Evolutionary conservation across 2,329 filamentous ascomycete species (phyloP).

Genomic region (Raffaelea albimanens): DNA sequence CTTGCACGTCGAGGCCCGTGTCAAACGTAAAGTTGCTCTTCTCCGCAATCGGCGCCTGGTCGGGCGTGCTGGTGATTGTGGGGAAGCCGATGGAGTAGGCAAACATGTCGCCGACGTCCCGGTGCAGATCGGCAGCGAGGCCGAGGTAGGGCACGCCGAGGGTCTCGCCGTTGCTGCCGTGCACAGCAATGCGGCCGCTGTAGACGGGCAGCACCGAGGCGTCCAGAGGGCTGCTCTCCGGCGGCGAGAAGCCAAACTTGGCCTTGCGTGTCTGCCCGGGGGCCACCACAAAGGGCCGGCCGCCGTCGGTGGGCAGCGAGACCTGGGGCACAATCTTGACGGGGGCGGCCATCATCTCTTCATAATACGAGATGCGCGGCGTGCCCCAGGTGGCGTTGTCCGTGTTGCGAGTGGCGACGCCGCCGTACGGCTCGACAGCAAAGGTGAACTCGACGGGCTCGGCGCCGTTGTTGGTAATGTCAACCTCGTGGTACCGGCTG

Average conservation of each 20-base stretch:
- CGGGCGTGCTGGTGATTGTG: not conserved
- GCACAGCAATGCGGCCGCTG: slow-evolving; percentile 23
- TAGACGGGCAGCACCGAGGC: slow-evolving; percentile 17
- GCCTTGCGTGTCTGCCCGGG: slow-evolving; percentile 16
- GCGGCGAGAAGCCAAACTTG: slow-evolving; percentile 17
- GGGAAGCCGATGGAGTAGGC: slow-evolving; percentile 2
- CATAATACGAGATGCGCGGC: slow-evolving; percentile 5
- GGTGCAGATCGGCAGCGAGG: slow-evolving; percentile 6
- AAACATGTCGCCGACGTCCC: not conserved
- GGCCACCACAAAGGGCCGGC: slow-evolving; percentile 14
- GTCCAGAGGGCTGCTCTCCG: slow-evolving; percentile 12
- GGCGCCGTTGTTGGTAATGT: slow-evolving; percentile 27
- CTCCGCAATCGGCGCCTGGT: not conserved
- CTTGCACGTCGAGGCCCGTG: not conserved
- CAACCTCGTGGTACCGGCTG: slow-evolving; percentile 16
- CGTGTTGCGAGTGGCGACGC: slow-evolving; percentile 22
- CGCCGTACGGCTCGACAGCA: slow-evolving; percentile 20
- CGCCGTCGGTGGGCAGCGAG: slow-evolving; percentile 6
- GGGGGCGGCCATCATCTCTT: slow-evolving; percentile 6
- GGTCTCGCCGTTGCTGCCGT: slow-evolving; percentile 21
- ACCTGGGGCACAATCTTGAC: slow-evolving; percentile 3
- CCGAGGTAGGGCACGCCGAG: slow-evolving; percentile 23
- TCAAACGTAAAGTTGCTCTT: slow-evolving; percentile 4
- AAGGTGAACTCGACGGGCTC: slow-evolving; percentile 25
- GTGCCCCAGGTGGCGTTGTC: not conserved